Evolutionary conservation across 2,329 filamentous ascomycete species (phyloP), one percentile per base, ranked within the genome.

Genomic region (Cladophialophora exuberans): DNA sequence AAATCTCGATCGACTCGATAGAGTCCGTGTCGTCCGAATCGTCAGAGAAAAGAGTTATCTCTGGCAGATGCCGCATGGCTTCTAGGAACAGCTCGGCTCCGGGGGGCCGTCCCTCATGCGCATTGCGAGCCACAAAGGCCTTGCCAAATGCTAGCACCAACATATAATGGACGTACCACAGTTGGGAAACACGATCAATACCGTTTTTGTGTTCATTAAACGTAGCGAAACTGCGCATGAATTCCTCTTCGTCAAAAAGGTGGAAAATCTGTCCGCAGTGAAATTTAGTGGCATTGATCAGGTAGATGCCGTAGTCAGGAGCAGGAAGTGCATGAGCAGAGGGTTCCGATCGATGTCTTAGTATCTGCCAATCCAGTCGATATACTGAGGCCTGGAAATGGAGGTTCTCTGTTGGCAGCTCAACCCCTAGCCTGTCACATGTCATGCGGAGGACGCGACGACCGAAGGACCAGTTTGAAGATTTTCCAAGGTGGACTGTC

Each of bases 281-380:
- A 38, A 82, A 83, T 51, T 82, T 82, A 53, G 82, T 79, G 0
- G 78, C 76, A 56, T 81, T 82, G 67, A 82, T 77, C 3, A 83
- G 65, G 51, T 78, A 82, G 3, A 79, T 48, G 11, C 31, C 77
- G 60, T 78, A 75, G 61, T 83, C 79, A 0, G 77, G 69, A 1
- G 76, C 79, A 0, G 80, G 80, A n/a, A 83, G 66, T n/a, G 71
- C 66, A 11, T 69, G 65, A 7, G 66, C 64, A 45, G 71, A 70
- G 9, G 68, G 66, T 11, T n/a, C n/a, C n/a, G n/a, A n/a, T n/a
- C 4, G 11, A 13, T 13, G 18, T n/a, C 41, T 72, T 69, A 22
- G 64, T 60, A 9, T 75, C 76, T 80, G 72, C 79, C 79, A 83
- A 2, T 72, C 73, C 0, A 83, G 64, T 18, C 81, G 73, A 42